A percentile compares a stretch with the other conserved stretches of the same genome.
Evolutionary conservation across 2,329 filamentous ascomycete species (phyloP).

Genomic region (Cladosporium halotolerans): DNA sequence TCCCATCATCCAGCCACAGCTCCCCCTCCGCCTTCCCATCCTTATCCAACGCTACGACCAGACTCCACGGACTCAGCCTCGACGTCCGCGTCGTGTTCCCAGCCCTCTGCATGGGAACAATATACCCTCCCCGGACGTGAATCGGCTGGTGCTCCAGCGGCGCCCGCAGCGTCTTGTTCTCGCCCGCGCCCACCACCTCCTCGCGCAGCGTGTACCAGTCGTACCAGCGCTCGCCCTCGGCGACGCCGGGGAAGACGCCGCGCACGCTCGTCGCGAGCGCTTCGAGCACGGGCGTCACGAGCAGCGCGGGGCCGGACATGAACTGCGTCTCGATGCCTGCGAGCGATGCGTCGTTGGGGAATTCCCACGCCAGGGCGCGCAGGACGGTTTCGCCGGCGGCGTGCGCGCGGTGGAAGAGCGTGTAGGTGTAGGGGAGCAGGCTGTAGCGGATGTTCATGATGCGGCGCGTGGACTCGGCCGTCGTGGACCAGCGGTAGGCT

Average conservation of each 20-base stretch:
- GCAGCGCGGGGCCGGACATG: slow-evolving; percentile 22
- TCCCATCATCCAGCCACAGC: slow-evolving; percentile 25
- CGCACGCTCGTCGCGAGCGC: slow-evolving; percentile 20
- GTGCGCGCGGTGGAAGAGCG: slow-evolving; percentile 24
- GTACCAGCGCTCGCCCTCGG: slow-evolving; percentile 22
- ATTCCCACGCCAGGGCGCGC: slow-evolving; percentile 23
- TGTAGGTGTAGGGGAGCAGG: slow-evolving; percentile 25
- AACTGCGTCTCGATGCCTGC: slow-evolving; percentile 24
- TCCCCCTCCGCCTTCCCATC: slow-evolving; percentile 17
- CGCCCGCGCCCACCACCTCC: slow-evolving; percentile 16
- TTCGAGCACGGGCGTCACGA: slow-evolving; percentile 23
- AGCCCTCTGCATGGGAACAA: slow-evolving; percentile 21
- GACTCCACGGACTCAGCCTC: slow-evolving; percentile 18
- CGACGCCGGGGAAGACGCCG: slow-evolving; percentile 24
- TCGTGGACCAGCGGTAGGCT: slow-evolving; percentile 24
- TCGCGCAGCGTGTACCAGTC: slow-evolving; percentile 23
- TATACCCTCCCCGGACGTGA: slow-evolving; percentile 20
- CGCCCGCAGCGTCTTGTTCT: slow-evolving; percentile 23
- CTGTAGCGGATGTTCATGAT: slow-evolving; percentile 25
- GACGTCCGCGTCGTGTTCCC: slow-evolving; percentile 21
- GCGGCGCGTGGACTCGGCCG: slow-evolving; percentile 21
- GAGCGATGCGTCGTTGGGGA: slow-evolving; percentile 22
- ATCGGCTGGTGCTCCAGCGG: slow-evolving; percentile 21
- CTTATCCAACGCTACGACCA: slow-evolving; percentile 23
- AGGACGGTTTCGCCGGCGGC: slow-evolving; percentile 20